These are phyloP conservation scores for Durusdinium trenchii DNA, from an alignment of 73 alveolate genomes.

Conservation along the genomic window DNA sequence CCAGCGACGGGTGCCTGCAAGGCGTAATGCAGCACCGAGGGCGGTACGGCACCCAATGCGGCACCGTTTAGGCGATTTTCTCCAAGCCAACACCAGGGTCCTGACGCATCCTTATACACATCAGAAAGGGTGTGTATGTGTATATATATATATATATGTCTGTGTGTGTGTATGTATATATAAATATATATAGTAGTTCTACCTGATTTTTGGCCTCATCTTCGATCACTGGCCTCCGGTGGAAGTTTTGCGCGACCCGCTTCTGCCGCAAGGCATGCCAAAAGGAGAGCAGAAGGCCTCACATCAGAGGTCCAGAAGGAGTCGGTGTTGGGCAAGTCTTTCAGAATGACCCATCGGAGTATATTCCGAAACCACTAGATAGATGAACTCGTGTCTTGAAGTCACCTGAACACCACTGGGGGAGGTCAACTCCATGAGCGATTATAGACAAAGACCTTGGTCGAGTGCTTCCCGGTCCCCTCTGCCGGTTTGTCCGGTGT, in stretches of 20 bases:
- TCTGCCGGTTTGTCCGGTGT: neutral
- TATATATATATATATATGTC: too few relatives aligned
- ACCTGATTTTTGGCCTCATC: too few relatives aligned
- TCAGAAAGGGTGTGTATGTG: too few relatives aligned
- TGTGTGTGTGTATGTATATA: too few relatives aligned
- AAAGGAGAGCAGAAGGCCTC: slow-evolving; percentile 32
- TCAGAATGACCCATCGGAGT: neutral
- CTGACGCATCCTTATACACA: too few relatives aligned
- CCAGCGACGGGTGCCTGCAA: slow-evolving; percentile 79
- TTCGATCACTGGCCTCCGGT: slow-evolving; percentile 56
- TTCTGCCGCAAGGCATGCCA: slow-evolving; percentile 92
- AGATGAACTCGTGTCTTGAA: neutral
- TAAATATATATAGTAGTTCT: too few relatives aligned
- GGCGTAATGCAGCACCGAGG: neutral
- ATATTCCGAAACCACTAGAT: neutral
- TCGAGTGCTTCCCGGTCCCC: neutral
- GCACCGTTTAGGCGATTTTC: neutral
- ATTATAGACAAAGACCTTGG: neutral
- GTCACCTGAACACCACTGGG: neutral
- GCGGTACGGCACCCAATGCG: neutral
- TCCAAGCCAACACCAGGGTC: slow-evolving; percentile 3
- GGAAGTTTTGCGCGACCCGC: slow-evolving; percentile 73
- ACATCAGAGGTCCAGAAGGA: neutral
- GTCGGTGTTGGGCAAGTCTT: neutral
- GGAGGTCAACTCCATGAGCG: neutral